These are phyloP conservation scores for Flaveria trinervia DNA, from an alignment of 129 eudicot genomes.

Conservation along the genomic window DNA sequence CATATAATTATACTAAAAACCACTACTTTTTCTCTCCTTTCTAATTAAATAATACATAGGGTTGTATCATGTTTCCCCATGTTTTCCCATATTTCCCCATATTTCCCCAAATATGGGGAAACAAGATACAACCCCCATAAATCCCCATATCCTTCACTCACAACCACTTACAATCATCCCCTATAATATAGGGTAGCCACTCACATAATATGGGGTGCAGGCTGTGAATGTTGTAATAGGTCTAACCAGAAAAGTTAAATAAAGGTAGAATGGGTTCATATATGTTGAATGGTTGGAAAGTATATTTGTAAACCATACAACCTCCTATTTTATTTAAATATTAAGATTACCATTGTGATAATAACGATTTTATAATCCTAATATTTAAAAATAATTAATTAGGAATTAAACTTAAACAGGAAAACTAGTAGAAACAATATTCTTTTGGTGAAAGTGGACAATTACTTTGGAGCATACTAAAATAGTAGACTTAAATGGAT, in stretches of 20 bases:
- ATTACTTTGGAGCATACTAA: not conserved
- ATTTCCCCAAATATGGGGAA: too few species aligned
- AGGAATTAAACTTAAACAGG: not conserved
- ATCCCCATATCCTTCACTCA: too few species aligned
- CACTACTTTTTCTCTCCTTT: too few species aligned
- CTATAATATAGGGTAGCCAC: too few species aligned
- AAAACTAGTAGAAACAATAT: not conserved
- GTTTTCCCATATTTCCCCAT: too few species aligned
- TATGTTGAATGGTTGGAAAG: not conserved
- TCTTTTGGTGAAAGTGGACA: not conserved
- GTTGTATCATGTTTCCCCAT: too few species aligned
- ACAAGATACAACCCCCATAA: too few species aligned
- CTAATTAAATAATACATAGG: too few species aligned
- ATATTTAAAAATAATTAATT: not conserved
- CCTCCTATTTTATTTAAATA: not conserved
- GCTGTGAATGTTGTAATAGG: not conserved
- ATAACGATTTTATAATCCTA: not conserved
- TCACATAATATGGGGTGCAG: too few species aligned
- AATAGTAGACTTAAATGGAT: not conserved
- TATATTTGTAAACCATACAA: not conserved
- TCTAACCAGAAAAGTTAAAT: not conserved
- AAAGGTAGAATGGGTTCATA: not conserved
- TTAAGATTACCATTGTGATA: not conserved
- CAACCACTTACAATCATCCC: too few species aligned
- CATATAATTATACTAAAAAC: too few species aligned